phyloP scores from a whole-genome alignment of 2,329 filamentous ascomycete species.

The Cladorrhinum sp. region DNA sequence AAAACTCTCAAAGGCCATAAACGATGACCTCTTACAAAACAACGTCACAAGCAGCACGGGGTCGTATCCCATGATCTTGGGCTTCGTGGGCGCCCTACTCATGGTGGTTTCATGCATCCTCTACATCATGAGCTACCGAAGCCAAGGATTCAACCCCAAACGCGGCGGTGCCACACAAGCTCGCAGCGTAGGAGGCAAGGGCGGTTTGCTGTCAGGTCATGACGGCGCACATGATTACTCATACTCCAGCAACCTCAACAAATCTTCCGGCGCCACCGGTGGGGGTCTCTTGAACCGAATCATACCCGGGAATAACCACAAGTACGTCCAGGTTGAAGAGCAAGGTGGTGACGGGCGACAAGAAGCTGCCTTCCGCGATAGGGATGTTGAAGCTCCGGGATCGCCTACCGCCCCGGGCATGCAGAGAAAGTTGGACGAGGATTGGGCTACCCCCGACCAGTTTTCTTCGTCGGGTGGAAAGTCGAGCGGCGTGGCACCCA shows the following conservation, averaged over 20 bases:
- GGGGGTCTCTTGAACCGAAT: conserved; percentile 8
- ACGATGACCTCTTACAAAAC: conserved; percentile 25
- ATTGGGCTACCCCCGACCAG: conserved; percentile 25
- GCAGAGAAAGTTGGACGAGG: conserved; percentile 19
- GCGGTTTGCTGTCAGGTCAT: background rate
- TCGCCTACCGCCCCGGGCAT: background rate
- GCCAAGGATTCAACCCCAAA: background rate
- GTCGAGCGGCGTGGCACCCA: background rate
- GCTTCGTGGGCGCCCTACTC: conserved; percentile 28
- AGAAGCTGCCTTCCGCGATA: background rate
- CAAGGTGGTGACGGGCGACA: conserved; percentile 15
- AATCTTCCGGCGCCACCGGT: background rate
- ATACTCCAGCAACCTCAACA: background rate
- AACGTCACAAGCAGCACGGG: conserved; percentile 28
- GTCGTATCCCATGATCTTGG: conserved; percentile 28
- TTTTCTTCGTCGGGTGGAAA: conserved; percentile 12
- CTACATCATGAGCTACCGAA: conserved; percentile 15
- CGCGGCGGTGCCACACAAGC: conserved; percentile 3
- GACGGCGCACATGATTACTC: background rate
- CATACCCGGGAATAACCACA: conserved; percentile 22
- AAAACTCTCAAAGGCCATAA: conserved; percentile 28
- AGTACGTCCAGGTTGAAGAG: conserved; percentile 34
- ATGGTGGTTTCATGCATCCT: conserved; percentile 24
- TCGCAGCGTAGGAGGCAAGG: conserved; percentile 14
- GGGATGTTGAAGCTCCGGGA: background rate